phyloP scores from a whole-genome alignment of 1,284 basidiomycete genomes.

The Leccinum angustisporum region DNA sequence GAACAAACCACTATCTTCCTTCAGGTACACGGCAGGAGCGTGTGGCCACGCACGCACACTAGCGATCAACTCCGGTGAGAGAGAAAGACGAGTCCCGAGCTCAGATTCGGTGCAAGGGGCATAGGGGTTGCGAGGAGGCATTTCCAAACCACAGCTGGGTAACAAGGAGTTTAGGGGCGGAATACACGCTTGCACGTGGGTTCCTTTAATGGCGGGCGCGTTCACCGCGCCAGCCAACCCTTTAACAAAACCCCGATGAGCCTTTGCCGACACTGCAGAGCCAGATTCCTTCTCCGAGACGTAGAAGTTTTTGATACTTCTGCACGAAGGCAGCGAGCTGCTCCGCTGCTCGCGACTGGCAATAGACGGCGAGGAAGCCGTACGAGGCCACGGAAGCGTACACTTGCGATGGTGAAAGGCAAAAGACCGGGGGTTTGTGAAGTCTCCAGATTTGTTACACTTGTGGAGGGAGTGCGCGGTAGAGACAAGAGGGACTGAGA shows the following conservation, averaged over 20 bases:
- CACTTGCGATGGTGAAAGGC: conserved; percentile 52
- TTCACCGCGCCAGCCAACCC: conserved; percentile 71
- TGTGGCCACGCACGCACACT: conserved; percentile 21
- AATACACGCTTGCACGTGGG: conserved; percentile 76
- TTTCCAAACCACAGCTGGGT: conserved; percentile 21
- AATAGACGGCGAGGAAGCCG: conserved; percentile 60
- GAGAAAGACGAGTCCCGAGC: conserved; percentile 26
- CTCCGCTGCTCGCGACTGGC: conserved; percentile 71
- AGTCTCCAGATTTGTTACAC: conserved; percentile 42
- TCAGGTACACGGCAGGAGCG: conserved; percentile 18
- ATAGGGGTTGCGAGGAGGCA: conserved; percentile 9
- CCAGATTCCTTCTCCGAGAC: conserved; percentile 58
- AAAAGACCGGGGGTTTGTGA: conserved; percentile 40
- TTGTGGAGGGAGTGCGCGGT: conserved; percentile 66
- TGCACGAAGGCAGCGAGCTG: conserved; percentile 65
- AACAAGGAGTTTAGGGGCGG: conserved; percentile 60
- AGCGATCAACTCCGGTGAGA: conserved; percentile 14
- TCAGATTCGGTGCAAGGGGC: conserved; percentile 38
- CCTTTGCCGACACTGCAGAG: conserved; percentile 5
- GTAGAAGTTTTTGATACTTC: conserved; percentile 61
- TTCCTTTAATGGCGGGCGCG: conserved; percentile 80
- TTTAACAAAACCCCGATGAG: conserved; percentile 57
- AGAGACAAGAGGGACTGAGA: conserved; percentile 67
- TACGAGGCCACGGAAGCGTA: conserved; percentile 57
- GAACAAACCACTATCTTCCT: conserved; percentile 50